Evolutionary conservation across 352 stramenopile genomes (phyloP).

Genomic region (Globisporangium splendens): DNA sequence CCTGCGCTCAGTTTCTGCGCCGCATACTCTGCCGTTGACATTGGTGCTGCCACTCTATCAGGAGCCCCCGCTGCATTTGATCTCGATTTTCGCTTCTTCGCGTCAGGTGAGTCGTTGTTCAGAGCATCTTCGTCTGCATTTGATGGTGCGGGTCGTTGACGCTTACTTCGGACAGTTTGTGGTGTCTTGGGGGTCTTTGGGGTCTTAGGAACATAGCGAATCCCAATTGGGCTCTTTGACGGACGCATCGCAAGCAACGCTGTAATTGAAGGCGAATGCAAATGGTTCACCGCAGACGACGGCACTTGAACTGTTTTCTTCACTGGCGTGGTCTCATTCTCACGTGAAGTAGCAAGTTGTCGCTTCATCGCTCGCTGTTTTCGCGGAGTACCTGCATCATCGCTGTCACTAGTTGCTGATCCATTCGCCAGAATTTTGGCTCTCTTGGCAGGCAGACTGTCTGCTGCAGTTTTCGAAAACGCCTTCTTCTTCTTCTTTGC

Average conservation of each 20-base stretch:
- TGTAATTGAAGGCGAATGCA: conserved; percentile 15
- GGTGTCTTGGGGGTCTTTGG: conserved; percentile 19
- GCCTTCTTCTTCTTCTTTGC: conserved; percentile 44
- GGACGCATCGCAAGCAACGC: conserved; percentile 18
- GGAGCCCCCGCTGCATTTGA: neutral
- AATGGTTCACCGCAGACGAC: conserved; percentile 2
- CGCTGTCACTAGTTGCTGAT: neutral
- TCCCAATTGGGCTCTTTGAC: conserved; percentile 19
- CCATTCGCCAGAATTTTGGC: conserved; percentile 29
- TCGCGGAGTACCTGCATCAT: conserved; percentile 20
- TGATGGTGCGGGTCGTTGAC: neutral
- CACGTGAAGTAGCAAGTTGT: conserved; percentile 17
- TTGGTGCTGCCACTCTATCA: neutral
- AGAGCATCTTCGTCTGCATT: conserved; percentile 4
- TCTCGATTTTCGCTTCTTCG: neutral
- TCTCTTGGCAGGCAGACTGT: conserved; percentile 34
- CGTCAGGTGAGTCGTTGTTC: neutral
- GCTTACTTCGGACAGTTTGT: conserved; percentile 12
- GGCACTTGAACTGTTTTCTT: conserved; percentile 5
- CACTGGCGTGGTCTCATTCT: neutral
- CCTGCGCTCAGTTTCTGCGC: conserved; percentile 40
- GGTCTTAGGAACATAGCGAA: conserved; percentile 17
- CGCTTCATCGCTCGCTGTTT: conserved; percentile 24
- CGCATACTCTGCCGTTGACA: conserved; percentile 21
- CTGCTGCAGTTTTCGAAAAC: conserved; percentile 28